Percentiles rank a stretch among this genome's conserved stretches.
Conservation (phyloP, 345 rosid genomes). For the Lepidium sativum region DNA sequence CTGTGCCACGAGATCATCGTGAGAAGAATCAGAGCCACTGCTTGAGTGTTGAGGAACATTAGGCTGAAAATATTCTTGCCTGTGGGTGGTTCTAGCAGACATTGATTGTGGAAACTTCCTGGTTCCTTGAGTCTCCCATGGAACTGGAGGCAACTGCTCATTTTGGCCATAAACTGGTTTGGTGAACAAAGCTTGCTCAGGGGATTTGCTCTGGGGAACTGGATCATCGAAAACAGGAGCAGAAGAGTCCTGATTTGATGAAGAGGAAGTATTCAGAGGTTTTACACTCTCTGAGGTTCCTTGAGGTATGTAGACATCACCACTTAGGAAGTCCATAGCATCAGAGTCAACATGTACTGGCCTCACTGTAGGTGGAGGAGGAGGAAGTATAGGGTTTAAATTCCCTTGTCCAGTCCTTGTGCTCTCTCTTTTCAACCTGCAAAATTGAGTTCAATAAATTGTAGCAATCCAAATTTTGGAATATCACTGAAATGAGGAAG, state of each 20-base stretch:
- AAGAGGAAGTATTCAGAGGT: slow-evolving; percentile 33
- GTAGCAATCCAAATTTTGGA: not conserved
- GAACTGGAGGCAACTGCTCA: slow-evolving; percentile 65
- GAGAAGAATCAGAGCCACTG: slow-evolving; percentile 47
- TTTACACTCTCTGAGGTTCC: slow-evolving; percentile 30
- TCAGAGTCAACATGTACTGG: slow-evolving; percentile 45
- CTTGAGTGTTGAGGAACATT: slow-evolving; percentile 34
- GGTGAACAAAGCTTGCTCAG: slow-evolving; percentile 25
- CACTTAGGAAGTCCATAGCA: slow-evolving; percentile 62
- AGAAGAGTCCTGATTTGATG: slow-evolving; percentile 16
- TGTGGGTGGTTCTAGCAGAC: slow-evolving; percentile 60
- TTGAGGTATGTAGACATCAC: slow-evolving; percentile 61
- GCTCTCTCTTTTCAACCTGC: slow-evolving; percentile 68
- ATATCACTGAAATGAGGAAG: not conserved
- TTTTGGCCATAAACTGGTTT: slow-evolving; percentile 51
- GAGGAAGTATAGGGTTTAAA: slow-evolving; percentile 59
- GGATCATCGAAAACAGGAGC: slow-evolving; percentile 13
- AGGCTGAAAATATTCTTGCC: slow-evolving; percentile 56
- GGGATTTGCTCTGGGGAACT: slow-evolving; percentile 9
- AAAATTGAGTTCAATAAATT: not conserved
- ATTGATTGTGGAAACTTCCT: slow-evolving; percentile 62
- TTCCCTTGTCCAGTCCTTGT: slow-evolving; percentile 26
- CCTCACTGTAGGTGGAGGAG: slow-evolving; percentile 75
- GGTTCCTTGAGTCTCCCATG: slow-evolving; percentile 45
- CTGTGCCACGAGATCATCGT: slow-evolving; percentile 55